Percentiles rank a stretch among this genome's conserved stretches.
These are phyloP conservation scores for Suillus subluteus DNA, from an alignment of 768 basidiomycete species.

Conservation along the genomic window DNA sequence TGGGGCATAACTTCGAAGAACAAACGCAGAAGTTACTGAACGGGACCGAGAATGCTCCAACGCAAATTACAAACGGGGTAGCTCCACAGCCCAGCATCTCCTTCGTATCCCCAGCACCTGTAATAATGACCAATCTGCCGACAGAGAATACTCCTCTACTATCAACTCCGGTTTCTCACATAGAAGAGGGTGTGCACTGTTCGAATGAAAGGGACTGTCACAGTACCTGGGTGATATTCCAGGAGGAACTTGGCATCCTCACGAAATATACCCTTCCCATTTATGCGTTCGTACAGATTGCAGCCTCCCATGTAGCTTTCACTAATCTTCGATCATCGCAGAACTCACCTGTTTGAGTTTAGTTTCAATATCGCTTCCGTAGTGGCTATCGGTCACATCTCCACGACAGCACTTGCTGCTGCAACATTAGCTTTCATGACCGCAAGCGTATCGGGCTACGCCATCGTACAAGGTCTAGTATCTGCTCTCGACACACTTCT, in stretches of 20 bases:
- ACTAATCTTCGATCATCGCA: conserved; percentile 29
- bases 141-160: conserved; percentile 65
- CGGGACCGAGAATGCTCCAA: not conserved
- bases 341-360: conserved; percentile 83
- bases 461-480: conserved; percentile 79
- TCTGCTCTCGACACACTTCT: conserved; percentile 92
- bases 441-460: conserved; percentile 55
- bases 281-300: conserved; percentile 56
- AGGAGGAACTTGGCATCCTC: conserved; percentile 64
- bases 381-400: conserved; percentile 88
- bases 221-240: conserved; percentile 40
- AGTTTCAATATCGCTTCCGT: conserved; percentile 84
- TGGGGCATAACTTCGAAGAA: not conserved
- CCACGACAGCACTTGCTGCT: conserved; percentile 87
- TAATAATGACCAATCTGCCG: conserved; percentile 4
- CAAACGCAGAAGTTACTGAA: not conserved
- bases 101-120: conserved; percentile 17
- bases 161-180: conserved; percentile 52
- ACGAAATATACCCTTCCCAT: conserved; percentile 70
- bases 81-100: conserved; percentile 10
- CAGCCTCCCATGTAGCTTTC: not conserved
- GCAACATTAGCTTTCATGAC: conserved; percentile 78
- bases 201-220: conserved; percentile 26
- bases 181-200: conserved; percentile 51
- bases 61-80: not conserved